A percentile compares a stretch with the other conserved stretches of the same genome.
Conservation (phyloP, 129 eudicot genomes). For the Flaveria sonorensis region DNA sequence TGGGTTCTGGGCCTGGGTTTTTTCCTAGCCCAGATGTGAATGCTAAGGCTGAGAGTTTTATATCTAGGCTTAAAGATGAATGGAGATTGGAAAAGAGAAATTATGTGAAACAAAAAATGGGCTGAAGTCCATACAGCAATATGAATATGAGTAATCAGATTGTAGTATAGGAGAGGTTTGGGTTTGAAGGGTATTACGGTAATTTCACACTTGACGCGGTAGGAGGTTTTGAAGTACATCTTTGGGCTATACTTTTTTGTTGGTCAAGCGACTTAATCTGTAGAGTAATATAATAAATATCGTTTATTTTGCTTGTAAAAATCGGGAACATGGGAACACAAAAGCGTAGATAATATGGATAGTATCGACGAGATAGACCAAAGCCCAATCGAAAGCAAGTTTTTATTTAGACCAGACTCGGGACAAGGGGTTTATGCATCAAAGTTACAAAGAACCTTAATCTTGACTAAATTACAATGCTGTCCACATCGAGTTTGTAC, state of each 20-base stretch:
- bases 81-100: slow-evolving; percentile 43
- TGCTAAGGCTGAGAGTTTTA: slow-evolving; percentile 43
- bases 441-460: too few relatives aligned
- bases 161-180: neutral
- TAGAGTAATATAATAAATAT: neutral
- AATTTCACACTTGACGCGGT: neutral
- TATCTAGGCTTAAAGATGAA: slow-evolving; percentile 48
- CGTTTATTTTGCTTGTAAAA: neutral
- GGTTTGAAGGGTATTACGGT: neutral
- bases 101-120: slow-evolving; percentile 19
- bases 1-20: slow-evolving; percentile 23
- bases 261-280: neutral
- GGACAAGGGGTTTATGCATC: too few relatives aligned
- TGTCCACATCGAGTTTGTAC: too few relatives aligned
- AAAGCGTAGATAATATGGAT: too few relatives aligned
- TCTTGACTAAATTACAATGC: too few relatives aligned
- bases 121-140: neutral
- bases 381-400: too few relatives aligned
- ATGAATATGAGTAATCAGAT: too few relatives aligned
- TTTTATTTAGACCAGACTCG: too few relatives aligned
- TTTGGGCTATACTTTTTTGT: neutral
- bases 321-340: neutral
- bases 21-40: slow-evolving; percentile 45
- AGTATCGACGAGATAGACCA: too few relatives aligned
- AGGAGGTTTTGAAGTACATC: slow-evolving; percentile 1